phyloP scores from a whole-genome alignment of 164 flowering plant genomes.

The Piper longum region DNA sequence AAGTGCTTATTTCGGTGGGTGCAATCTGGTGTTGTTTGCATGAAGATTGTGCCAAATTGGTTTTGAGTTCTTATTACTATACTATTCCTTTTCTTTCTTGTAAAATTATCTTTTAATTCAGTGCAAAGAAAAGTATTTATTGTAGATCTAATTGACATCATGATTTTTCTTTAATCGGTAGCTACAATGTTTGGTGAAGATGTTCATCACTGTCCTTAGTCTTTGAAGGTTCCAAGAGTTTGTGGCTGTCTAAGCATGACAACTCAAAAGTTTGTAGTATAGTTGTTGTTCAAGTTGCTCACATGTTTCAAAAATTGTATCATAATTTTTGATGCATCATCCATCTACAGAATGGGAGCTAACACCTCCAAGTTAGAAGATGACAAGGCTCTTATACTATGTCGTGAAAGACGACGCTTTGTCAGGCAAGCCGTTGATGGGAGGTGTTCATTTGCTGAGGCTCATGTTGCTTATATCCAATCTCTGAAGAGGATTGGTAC shows the following conservation, averaged over 20 bases:
- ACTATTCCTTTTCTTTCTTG: too few relatives aligned
- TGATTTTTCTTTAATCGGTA: too few relatives aligned
- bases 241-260: background rate
- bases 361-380: slow-evolving; percentile 67
- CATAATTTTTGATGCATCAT: background rate
- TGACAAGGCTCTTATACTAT: slow-evolving; percentile 73
- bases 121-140: too few relatives aligned
- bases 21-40: too few relatives aligned
- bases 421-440: slow-evolving; percentile 82
- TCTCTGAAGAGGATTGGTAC: slow-evolving; percentile 47
- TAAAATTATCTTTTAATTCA: too few relatives aligned
- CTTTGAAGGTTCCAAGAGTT: background rate
- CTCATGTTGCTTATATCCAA: slow-evolving; percentile 68
- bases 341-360: slow-evolving; percentile 43
- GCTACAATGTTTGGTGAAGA: background rate
- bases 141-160: too few relatives aligned
- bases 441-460: slow-evolving; percentile 65
- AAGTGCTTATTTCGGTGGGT: too few relatives aligned
- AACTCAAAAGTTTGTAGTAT: too few relatives aligned
- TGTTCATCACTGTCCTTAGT: background rate
- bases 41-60: too few relatives aligned
- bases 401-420: slow-evolving; percentile 80
- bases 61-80: too few relatives aligned
- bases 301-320: background rate
- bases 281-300: background rate